phyloP scores from a whole-genome alignment of 768 basidiomycete genomes.

The Boletus sensibilis region DNA sequence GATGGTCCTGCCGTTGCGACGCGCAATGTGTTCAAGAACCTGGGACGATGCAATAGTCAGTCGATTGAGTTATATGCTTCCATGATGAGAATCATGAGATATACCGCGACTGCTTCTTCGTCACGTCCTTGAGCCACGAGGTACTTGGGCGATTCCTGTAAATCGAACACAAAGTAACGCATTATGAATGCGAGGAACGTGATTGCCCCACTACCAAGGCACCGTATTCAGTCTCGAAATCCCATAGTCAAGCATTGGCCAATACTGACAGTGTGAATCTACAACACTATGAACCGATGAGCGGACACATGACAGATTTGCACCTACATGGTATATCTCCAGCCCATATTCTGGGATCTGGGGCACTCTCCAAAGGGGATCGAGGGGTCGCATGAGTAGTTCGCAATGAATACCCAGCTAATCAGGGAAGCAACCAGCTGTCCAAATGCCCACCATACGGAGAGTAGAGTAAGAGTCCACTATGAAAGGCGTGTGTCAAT shows the following conservation, averaged over 20 bases:
- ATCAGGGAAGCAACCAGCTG: conserved; percentile 50
- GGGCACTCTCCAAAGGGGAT: conserved; percentile 40
- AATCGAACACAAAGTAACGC: conserved; percentile 56
- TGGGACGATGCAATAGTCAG: conserved; percentile 13
- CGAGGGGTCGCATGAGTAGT: conserved; percentile 47
- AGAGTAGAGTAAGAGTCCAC: conserved; percentile 55
- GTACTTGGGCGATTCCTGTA: conserved; percentile 64
- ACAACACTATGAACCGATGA: neutral
- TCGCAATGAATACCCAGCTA: conserved; percentile 56
- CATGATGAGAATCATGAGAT: neutral
- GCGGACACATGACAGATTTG: neutral
- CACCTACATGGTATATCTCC: conserved; percentile 52
- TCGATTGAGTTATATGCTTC: neutral
- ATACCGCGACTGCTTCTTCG: conserved; percentile 49
- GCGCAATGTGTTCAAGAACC: conserved; percentile 50
- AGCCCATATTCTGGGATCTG: conserved; percentile 54
- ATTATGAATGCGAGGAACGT: conserved; percentile 53
- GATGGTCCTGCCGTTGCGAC: conserved; percentile 44
- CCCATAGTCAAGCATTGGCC: neutral
- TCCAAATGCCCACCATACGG: conserved; percentile 53
- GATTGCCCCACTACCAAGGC: conserved; percentile 38
- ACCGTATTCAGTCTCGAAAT: conserved; percentile 1
- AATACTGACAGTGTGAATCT: conserved; percentile 43
- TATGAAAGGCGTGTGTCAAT: conserved; percentile 16
- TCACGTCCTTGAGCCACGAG: conserved; percentile 57